These are phyloP conservation scores for Melaleuca quinquenervia DNA, from an alignment of 345 rosid genomes.

Conservation along the genomic window DNA sequence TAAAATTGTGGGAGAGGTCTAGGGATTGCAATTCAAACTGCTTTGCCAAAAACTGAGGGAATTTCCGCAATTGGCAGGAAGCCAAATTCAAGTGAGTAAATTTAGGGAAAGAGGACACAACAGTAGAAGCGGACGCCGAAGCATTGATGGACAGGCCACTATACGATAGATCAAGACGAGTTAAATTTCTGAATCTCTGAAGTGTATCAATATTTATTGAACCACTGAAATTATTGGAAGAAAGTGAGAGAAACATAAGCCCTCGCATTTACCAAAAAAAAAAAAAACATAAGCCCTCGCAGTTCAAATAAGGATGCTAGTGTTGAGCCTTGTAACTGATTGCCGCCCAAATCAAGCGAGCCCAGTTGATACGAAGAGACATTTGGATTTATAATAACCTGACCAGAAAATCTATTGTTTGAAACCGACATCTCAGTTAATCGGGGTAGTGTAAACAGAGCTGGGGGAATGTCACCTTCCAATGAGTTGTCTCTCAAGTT, in stretches of 20 bases:
- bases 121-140: background rate
- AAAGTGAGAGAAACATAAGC: constrained; percentile 16
- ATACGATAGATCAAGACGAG: constrained; percentile 26
- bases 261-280: too few relatives aligned
- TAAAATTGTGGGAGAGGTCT: constrained; percentile 41
- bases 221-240: constrained; percentile 36
- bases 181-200: constrained; percentile 11
- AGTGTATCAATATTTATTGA: constrained; percentile 4
- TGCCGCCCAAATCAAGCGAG: constrained; percentile 20
- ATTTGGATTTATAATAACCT: background rate
- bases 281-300: too few relatives aligned
- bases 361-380: background rate
- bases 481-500: constrained; percentile 12
- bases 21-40: background rate
- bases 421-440: background rate
- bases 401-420: constrained; percentile 15
- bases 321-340: constrained; percentile 17
- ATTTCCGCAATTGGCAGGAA: constrained; percentile 19
- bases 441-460: constrained; percentile 4
- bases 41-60: constrained; percentile 21
- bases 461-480: constrained; percentile 15
- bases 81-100: constrained; percentile 26
- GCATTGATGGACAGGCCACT: constrained; percentile 14
- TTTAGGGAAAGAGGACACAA: background rate
- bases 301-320: constrained; percentile 10